Conservation (phyloP, 1,284 basidiomycete species). For the Cryptococcus floricola region DNA sequence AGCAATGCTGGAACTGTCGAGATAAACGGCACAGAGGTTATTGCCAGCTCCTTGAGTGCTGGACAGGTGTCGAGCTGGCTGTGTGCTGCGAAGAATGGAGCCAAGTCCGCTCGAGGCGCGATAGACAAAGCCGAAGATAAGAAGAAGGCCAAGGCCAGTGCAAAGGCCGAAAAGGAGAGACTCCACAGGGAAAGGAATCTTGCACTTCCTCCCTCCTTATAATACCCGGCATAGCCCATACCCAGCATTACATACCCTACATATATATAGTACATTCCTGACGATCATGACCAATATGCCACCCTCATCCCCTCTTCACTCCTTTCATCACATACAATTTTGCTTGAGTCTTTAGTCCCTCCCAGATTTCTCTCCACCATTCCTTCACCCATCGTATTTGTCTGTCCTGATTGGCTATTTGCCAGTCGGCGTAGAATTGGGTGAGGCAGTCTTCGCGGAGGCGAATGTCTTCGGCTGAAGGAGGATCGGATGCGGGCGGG, state of each 20-base stretch:
- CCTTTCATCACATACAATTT: slow-evolving; percentile 26
- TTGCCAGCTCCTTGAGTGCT: slow-evolving; percentile 19
- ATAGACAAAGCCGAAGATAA: slow-evolving; percentile 10
- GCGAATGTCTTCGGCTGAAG: slow-evolving; percentile 28
- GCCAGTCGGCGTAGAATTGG: slow-evolving; percentile 48
- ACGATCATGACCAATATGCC: neutral
- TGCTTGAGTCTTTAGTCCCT: slow-evolving; percentile 36
- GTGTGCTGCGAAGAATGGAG: slow-evolving; percentile 35
- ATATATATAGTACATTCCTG: neutral
- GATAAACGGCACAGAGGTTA: slow-evolving; percentile 18
- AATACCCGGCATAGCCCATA: neutral
- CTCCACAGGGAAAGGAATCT: slow-evolving; percentile 12
- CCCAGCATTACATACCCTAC: neutral
- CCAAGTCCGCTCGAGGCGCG: slow-evolving; percentile 20
- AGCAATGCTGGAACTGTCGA: slow-evolving; percentile 6
- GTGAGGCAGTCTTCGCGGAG: slow-evolving; percentile 34
- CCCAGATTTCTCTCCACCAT: slow-evolving; percentile 47
- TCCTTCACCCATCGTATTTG: slow-evolving; percentile 38
- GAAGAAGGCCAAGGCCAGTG: slow-evolving; percentile 1
- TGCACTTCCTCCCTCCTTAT: slow-evolving; percentile 10
- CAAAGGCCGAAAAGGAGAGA: slow-evolving; percentile 16
- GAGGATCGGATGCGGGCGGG: slow-evolving; percentile 31
- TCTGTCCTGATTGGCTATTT: slow-evolving; percentile 30
- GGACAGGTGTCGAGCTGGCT: slow-evolving; percentile 30
- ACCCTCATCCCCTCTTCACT: slow-evolving; percentile 11